A percentile compares a stretch with the other conserved stretches of the same genome.
Evolutionary conservation across 164 flowering plant species (phyloP).

Genomic region (Aristolochia californica): DNA sequence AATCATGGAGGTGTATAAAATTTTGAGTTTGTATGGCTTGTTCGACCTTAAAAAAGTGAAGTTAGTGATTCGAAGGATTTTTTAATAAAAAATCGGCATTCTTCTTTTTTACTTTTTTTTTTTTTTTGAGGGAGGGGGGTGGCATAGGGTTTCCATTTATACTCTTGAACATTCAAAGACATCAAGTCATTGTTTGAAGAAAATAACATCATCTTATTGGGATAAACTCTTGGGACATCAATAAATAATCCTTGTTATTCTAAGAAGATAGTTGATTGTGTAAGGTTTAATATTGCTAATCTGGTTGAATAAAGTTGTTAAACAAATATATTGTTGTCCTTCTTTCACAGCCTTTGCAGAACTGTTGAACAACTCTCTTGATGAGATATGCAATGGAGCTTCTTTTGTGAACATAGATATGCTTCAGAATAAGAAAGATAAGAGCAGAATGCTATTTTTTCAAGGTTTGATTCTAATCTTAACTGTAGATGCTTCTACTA

Average conservation of each 20-base stretch:
- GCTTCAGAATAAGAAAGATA: conserved; percentile 54
- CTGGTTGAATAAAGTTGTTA: neutral
- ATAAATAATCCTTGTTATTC: neutral
- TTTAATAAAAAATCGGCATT: no score
- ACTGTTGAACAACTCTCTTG: conserved; percentile 91
- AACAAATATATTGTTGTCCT: conserved; percentile 4
- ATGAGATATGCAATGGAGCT: conserved; percentile 86
- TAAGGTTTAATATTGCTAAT: neutral
- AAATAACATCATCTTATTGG: no score
- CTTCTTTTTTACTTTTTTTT: no score
- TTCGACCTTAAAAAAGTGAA: no score
- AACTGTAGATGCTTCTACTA: neutral
- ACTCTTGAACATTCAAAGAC: no score
- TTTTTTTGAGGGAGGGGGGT: no score
- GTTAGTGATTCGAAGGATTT: no score
- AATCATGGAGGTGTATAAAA: no score
- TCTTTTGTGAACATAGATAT: conserved; percentile 63
- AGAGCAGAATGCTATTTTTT: conserved; percentile 56
- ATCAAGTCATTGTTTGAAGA: no score
- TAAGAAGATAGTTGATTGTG: no score
- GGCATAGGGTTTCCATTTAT: no score
- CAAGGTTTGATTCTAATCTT: conserved; percentile 47
- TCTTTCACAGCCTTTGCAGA: conserved; percentile 82
- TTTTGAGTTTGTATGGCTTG: neutral
- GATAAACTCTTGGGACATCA: neutral